Percentiles rank a stretch among this genome's conserved stretches.
These are phyloP conservation scores for Penicillium sp. DNA, from an alignment of 2,329 filamentous ascomycete species.

Conservation along the genomic window DNA sequence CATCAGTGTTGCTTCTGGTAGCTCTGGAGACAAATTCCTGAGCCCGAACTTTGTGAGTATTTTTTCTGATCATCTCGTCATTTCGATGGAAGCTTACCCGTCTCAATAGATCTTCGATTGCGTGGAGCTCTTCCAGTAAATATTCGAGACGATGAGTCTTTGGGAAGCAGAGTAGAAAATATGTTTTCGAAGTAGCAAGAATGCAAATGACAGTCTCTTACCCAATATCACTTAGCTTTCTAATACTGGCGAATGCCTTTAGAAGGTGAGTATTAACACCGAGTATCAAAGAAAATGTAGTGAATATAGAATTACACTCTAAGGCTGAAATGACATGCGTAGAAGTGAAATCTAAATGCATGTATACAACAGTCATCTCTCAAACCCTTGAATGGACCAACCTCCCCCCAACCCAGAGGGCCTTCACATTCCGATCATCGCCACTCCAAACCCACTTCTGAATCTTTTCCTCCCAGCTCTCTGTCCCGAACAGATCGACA, in stretches of 20 bases:
- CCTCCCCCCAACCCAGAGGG: conserved; percentile 84
- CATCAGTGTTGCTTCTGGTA: conserved; percentile 59
- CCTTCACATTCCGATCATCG: conserved; percentile 84
- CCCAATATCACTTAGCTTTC: neutral
- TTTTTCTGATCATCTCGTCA: neutral
- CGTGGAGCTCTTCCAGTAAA: conserved; percentile 29
- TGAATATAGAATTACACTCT: neutral
- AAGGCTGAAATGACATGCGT: neutral
- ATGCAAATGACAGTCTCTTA: neutral
- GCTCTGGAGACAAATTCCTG: conserved; percentile 53
- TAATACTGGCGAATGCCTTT: neutral
- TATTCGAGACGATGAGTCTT: no score
- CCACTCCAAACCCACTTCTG: conserved; percentile 95
- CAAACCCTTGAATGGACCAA: conserved; percentile 62
- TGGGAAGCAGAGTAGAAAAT: neutral
- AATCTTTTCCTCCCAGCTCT: conserved; percentile 79
- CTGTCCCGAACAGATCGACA: conserved; percentile 88
- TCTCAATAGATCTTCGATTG: conserved; percentile 27
- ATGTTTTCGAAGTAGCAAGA: neutral
- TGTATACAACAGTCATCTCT: neutral
- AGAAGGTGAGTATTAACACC: no score
- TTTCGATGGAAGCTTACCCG: neutral
- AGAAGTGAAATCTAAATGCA: neutral
- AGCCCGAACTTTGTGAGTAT: conserved; percentile 52
- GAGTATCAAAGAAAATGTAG: neutral